Evolutionary conservation across 1,284 basidiomycete genomes (phyloP), one percentile per base, ranked within the genome.

Genomic region (Cutaneotrichosporon daszewskae): DNA sequence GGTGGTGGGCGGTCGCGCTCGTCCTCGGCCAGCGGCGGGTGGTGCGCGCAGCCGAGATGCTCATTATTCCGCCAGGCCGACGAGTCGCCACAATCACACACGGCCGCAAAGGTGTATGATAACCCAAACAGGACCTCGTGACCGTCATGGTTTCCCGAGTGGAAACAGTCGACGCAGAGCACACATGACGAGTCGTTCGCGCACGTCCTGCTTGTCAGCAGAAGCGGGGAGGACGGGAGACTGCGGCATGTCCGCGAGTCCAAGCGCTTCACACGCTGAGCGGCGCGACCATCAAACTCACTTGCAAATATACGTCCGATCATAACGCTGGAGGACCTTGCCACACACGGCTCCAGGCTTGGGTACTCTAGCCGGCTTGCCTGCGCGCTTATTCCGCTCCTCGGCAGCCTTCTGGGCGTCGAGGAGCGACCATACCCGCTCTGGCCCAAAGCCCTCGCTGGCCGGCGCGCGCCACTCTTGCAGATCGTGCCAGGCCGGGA

Each of bases 61-160:
- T 61, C 58, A 35, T 55, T 54, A 32, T 54, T 29, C 23, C 80
- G 76, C 88, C 89, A 95, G 2, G 87, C 87, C 60, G 91, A 85
- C 20, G 78, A 74, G 60, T 94, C 90, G 17, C 89, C 88, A 59
- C 91, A 95, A 69, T 94, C 90, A 64, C 91, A 95, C 54, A 86
- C 90, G 3, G 88, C 85, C 9, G 87, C 87, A 0, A 87, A 85
- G 59, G 92, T 85, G 52, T 89, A 87, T 10, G 87, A 84, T 50
- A 89, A 84, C 66, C 87, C 88, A 73, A 92, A 92, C 50, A 84
- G 84, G 55, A 94, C 82, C 55, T 89, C 91, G 72, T 95, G 91
- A 27, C 81, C 82, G 28, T 75, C 73, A 63, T 95, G 91, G 51
- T 84, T 77, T 16, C 85, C 85, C 2, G 85, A 79, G 51, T 87